phyloP scores from a whole-genome alignment of 331 rosid genomes.

The Dryas integrifolia region DNA sequence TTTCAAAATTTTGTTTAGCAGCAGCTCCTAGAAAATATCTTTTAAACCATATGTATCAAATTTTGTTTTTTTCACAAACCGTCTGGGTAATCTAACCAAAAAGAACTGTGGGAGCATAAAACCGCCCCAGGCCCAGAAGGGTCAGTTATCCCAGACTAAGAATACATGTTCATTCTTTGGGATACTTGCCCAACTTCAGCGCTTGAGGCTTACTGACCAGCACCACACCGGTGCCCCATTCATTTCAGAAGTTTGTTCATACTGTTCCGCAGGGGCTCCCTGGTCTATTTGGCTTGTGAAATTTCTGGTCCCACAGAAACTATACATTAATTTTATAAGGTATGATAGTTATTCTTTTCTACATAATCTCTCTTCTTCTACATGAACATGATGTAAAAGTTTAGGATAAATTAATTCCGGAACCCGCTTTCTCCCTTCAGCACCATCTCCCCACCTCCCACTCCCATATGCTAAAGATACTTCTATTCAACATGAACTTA shows the following conservation, averaged over 20 bases:
- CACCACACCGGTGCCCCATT: no score
- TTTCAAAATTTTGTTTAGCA: slow-evolving; percentile 7
- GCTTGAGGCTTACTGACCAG: no score
- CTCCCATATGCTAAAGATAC: background rate
- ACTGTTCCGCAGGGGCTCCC: no score
- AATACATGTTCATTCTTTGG: no score
- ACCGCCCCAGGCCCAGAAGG: no score
- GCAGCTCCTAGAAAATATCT: background rate
- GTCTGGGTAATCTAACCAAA: background rate
- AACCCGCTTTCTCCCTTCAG: background rate
- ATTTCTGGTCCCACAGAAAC: no score
- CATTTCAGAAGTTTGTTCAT: no score
- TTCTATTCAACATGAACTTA: background rate
- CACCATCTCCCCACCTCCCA: background rate
- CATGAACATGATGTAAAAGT: background rate
- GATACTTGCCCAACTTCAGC: no score
- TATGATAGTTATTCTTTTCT: background rate
- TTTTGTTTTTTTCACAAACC: background rate
- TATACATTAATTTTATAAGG: background rate
- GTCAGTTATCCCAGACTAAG: no score
- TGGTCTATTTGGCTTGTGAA: no score
- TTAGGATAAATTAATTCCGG: background rate
- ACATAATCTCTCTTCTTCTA: background rate
- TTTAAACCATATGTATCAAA: background rate
- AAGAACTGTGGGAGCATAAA: no score